Percentiles rank a stretch among this genome's conserved stretches.
These are phyloP conservation scores for Camellia sinensis DNA, from an alignment of 148 eudicot species.

Conservation along the genomic window DNA sequence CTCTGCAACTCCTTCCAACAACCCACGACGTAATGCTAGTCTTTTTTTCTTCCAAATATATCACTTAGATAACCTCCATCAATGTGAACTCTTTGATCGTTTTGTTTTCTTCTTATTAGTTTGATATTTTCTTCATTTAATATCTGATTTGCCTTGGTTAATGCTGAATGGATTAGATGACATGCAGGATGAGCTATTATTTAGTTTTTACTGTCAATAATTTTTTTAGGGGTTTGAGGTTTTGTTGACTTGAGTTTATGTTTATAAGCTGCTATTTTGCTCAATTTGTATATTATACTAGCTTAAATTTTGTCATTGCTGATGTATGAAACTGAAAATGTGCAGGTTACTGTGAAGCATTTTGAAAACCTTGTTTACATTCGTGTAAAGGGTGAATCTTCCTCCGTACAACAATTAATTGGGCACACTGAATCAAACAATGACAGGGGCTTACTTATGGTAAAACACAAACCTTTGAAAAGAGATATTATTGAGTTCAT, in stretches of 20 bases:
- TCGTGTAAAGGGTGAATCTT: slow-evolving; percentile 50
- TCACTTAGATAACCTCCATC: neutral
- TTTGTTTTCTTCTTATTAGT: neutral
- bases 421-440: slow-evolving; percentile 63
- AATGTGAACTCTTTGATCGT: neutral
- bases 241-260: neutral
- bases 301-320: slow-evolving; percentile 18
- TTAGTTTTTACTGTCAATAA: neutral
- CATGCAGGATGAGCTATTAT: neutral
- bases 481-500: neutral
- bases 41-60: neutral
- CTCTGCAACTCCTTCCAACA: too few relatives aligned
- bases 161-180: too few relatives aligned
- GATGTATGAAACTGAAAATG: slow-evolving; percentile 9
- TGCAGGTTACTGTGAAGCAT: slow-evolving; percentile 72
- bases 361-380: slow-evolving; percentile 71
- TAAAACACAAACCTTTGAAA: slow-evolving; percentile 29
- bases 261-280: neutral
- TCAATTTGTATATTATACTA: neutral
- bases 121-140: too few relatives aligned
- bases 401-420: slow-evolving; percentile 51
- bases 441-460: slow-evolving; percentile 70
- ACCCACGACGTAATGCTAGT: slow-evolving; percentile 38
- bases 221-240: neutral
- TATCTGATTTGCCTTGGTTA: too few relatives aligned